Evolutionary conservation across 352 stramenopile species (phyloP).

Genomic region (Globisporangium megalacanthum): DNA sequence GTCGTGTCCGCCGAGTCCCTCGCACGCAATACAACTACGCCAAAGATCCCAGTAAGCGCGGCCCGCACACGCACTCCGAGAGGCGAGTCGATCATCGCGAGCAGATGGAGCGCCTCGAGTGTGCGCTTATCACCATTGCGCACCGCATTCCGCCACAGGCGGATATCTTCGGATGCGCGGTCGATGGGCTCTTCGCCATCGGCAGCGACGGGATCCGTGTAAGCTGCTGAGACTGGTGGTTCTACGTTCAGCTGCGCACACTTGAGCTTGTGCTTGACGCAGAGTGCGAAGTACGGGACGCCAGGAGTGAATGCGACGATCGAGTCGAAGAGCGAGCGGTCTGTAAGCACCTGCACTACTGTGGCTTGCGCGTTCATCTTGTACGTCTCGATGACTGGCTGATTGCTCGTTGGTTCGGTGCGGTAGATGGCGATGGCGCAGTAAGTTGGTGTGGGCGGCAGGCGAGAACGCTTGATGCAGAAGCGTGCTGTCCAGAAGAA

Average conservation of each 20-base stretch:
- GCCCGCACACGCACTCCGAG: neutral
- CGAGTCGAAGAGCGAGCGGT: neutral
- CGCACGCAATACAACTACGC: neutral
- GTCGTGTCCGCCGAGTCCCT: neutral
- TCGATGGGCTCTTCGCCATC: too few relatives aligned
- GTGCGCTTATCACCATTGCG: neutral
- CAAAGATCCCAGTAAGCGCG: neutral
- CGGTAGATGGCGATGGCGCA: too few relatives aligned
- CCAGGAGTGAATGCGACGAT: neutral
- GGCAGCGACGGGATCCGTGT: too few relatives aligned
- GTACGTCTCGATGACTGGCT: too few relatives aligned
- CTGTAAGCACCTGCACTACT: neutral
- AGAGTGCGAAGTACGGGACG: neutral
- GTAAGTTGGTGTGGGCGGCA: too few relatives aligned
- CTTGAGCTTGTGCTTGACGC: neutral
- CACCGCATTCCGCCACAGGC: constrained; percentile 1
- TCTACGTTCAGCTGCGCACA: neutral
- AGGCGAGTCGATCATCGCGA: neutral
- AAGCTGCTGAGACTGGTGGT: neutral
- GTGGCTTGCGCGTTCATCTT: too few relatives aligned
- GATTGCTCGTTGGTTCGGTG: too few relatives aligned
- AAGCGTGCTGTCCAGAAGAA: too few relatives aligned
- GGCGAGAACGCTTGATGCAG: too few relatives aligned
- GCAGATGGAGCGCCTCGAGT: constrained; percentile 2
- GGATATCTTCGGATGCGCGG: neutral